Percentiles rank a stretch among this genome's conserved stretches.
These are phyloP conservation scores for Diaporthe vexans DNA, from an alignment of 2,329 filamentous ascomycete species.

Conservation along the genomic window DNA sequence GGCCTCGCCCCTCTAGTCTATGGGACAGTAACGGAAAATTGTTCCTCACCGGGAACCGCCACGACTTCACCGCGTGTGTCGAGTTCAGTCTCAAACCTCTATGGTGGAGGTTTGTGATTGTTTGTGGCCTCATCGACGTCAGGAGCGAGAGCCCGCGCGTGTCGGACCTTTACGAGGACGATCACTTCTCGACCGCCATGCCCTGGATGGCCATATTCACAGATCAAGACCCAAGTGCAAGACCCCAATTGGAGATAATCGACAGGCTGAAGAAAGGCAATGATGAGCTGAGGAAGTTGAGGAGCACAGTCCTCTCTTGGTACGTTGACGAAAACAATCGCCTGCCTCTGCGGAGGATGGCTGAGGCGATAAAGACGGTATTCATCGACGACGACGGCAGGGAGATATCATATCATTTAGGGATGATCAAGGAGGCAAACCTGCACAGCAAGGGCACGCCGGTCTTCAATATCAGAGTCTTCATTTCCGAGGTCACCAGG, in stretches of 20 bases:
- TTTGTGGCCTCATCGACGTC: slow-evolving; percentile 38
- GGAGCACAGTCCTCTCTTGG: slow-evolving; percentile 30
- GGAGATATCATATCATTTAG: slow-evolving; percentile 27
- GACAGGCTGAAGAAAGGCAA: slow-evolving; percentile 29
- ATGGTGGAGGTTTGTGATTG: slow-evolving; percentile 38
- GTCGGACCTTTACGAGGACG: neutral
- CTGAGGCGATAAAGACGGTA: slow-evolving; percentile 26
- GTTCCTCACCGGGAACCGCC: slow-evolving; percentile 36
- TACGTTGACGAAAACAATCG: slow-evolving; percentile 28
- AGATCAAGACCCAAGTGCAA: slow-evolving; percentile 33
- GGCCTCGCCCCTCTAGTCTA: slow-evolving; percentile 14
- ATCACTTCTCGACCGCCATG: neutral
- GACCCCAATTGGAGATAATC: slow-evolving; percentile 34
- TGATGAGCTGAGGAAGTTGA: slow-evolving; percentile 12
- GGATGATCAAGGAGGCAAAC: slow-evolving; percentile 7
- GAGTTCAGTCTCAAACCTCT: slow-evolving; percentile 32
- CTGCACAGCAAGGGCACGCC: slow-evolving; percentile 28
- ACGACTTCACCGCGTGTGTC: slow-evolving; percentile 36
- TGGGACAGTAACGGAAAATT: slow-evolving; percentile 35
- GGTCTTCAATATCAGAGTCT: slow-evolving; percentile 36
- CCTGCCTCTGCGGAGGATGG: slow-evolving; percentile 31
- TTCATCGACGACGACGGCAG: slow-evolving; percentile 30
- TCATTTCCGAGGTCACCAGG: slow-evolving; percentile 43
- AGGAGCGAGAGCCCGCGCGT: slow-evolving; percentile 16
- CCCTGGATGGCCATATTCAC: slow-evolving; percentile 36